A percentile compares a stretch with the other conserved stretches of the same genome.
Conservation (phyloP, 345 rosid species). For the Limnanthes douglasii region DNA sequence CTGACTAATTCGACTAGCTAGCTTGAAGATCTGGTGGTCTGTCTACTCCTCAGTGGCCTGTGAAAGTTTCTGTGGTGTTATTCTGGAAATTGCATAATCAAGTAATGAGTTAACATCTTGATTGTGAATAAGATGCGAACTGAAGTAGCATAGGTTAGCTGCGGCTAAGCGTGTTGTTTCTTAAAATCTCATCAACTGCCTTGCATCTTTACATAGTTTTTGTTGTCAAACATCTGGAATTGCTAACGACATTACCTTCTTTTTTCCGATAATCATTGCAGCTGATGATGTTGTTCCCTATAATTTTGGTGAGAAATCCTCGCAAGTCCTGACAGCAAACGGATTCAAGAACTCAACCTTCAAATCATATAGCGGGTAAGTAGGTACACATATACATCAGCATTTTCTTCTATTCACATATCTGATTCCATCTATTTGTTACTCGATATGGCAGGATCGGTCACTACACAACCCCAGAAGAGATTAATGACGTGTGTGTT, state of each 20-base stretch:
- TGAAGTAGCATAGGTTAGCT: neutral
- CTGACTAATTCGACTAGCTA: too few species aligned
- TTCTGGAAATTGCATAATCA: neutral
- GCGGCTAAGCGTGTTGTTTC: too few species aligned
- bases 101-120: neutral
- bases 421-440: neutral
- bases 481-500: slow-evolving; percentile 67
- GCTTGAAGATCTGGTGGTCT: too few species aligned
- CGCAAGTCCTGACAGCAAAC: slow-evolving; percentile 29
- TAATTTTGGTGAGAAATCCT: slow-evolving; percentile 87
- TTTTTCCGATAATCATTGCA: slow-evolving; percentile 10
- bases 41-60: slow-evolving; percentile 1
- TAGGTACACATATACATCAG: neutral
- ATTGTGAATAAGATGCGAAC: neutral
- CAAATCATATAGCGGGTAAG: slow-evolving; percentile 63
- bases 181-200: too few species aligned
- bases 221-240: neutral
- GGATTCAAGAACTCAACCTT: slow-evolving; percentile 65
- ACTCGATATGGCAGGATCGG: slow-evolving; percentile 43
- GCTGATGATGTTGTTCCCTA: slow-evolving; percentile 85
- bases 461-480: slow-evolving; percentile 80
- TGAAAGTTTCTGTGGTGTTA: neutral
- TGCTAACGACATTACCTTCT: neutral
- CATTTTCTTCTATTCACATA: neutral
- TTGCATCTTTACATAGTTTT: neutral